Base-by-base conservation (phyloP, 495 filamentous ascomycete species). In the Articulospora tetracladia region DNA sequence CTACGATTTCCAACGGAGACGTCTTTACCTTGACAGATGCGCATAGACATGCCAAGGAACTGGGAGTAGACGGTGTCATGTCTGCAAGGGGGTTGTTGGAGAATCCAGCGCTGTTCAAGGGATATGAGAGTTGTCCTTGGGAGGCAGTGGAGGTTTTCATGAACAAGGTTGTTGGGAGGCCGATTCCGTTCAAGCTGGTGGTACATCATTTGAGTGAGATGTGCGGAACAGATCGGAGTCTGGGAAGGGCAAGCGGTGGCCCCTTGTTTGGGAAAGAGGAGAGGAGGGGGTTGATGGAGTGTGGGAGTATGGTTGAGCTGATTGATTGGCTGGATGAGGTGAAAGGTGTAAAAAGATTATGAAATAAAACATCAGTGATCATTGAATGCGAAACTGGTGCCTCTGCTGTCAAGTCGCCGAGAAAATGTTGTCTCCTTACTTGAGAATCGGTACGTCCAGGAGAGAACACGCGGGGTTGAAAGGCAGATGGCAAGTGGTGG, bases 181-280 rank as follows among this genome's bases (percentile, higher is more conserved):
- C 84, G 27, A 67, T 89, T 1, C 85, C 84, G 3, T 79, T 79
- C 44, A 82, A 82, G 70, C 69, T 89, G 48, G 75, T 78, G 44
- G 71, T 80, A 57, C 85, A 89, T 66, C 85, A 89, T 70, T 59
- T 88, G 23, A 76, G 69, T 41, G 83, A 87, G 74, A 88, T 89
- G 85, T 78, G 76, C 60, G 74, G 71, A 15, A 76, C 77, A 19
- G 81, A 77, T n/a, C 71, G 77, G 68, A 44, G 6, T 6, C 76
- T 74, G 7, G 4, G 70, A 68, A 13, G 69, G 73, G 68, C 58
- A 22, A 26, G 46, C 17, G 75, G 76, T 66, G 63, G 57, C 0
- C 69, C 77, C 7, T 62, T 87, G 62, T 63, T 88, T 57, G 73
- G 49, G 12, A 82, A 77, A 64, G 75, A 74, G 67, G 80, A 85